These are phyloP conservation scores for Aspergillus egyptiacus DNA, from an alignment of 495 filamentous ascomycete genomes.

Conservation along the genomic window DNA sequence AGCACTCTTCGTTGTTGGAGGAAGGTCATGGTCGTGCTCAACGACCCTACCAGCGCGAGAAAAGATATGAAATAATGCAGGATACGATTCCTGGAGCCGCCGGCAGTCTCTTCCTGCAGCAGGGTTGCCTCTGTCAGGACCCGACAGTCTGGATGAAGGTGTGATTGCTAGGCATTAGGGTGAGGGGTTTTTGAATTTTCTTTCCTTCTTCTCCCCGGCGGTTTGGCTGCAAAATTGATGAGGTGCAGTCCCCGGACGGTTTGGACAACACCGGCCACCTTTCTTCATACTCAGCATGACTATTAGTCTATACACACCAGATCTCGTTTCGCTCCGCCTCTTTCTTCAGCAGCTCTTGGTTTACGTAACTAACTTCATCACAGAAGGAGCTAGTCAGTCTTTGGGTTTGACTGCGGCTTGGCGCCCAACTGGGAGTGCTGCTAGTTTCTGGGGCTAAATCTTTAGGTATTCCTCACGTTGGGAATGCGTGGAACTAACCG, in stretches of 20 bases:
- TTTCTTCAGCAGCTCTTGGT: slow-evolving; percentile 1
- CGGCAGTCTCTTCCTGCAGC: slow-evolving; percentile 17
- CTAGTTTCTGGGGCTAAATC: background rate
- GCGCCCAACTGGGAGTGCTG: background rate
- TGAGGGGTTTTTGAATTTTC: slow-evolving; percentile 12
- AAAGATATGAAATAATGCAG: slow-evolving; percentile 10
- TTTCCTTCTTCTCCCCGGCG: background rate
- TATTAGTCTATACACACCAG: too few relatives aligned
- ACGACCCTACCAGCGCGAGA: slow-evolving; percentile 1
- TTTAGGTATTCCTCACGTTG: background rate
- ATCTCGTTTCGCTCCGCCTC: background rate
- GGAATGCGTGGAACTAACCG: background rate
- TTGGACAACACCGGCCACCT: background rate
- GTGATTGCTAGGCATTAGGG: slow-evolving; percentile 27
- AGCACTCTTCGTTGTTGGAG: background rate
- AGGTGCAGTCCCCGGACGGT: too few relatives aligned
- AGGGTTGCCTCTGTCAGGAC: slow-evolving; percentile 18
- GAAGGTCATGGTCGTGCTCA: background rate
- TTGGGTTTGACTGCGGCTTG: slow-evolving; percentile 4
- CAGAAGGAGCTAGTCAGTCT: background rate
- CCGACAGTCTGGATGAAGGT: slow-evolving; percentile 25
- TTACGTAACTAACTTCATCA: slow-evolving; percentile 11
- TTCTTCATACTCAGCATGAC: slow-evolving; percentile 1
- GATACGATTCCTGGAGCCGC: slow-evolving; percentile 10
- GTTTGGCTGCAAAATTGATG: slow-evolving; percentile 1